A percentile compares a stretch with the other conserved stretches of the same genome.
These are phyloP conservation scores for Crithidia sp. DNA, from an alignment of 208 protist species.

Conservation along the genomic window DNA sequence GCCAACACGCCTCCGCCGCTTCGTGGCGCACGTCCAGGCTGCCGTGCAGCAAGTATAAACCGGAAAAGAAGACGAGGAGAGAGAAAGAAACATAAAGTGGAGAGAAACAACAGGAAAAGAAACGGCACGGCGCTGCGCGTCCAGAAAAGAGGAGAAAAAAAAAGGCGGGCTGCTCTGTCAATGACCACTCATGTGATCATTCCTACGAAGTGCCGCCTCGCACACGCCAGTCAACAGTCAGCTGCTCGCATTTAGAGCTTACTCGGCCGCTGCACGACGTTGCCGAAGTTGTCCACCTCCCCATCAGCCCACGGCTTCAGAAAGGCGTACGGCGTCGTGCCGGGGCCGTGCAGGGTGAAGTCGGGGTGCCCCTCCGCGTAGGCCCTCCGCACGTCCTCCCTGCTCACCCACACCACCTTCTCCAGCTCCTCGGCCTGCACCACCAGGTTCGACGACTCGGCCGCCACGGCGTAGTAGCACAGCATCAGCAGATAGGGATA, in stretches of 20 bases:
- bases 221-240: not conserved
- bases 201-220: not conserved
- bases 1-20: too few relatives aligned
- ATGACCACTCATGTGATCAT: too few relatives aligned
- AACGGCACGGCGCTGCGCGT: too few relatives aligned
- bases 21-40: too few relatives aligned
- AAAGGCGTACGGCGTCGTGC: conserved; percentile 43
- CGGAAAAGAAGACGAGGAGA: too few relatives aligned
- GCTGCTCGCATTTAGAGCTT: conserved; percentile 6
- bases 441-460: conserved; percentile 14
- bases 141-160: too few relatives aligned
- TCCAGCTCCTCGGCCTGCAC: conserved; percentile 47
- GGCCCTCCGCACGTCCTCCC: conserved; percentile 50
- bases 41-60: too few relatives aligned
- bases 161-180: too few relatives aligned
- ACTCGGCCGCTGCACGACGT: conserved; percentile 1
- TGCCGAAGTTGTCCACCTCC: conserved; percentile 33
- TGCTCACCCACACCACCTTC: conserved; percentile 53
- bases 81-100: too few relatives aligned
- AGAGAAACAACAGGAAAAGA: too few relatives aligned
- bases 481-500: conserved; percentile 58
- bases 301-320: conserved; percentile 51
- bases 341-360: conserved; percentile 36
- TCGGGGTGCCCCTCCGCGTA: conserved; percentile 36
- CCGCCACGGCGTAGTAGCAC: conserved; percentile 61